These are phyloP conservation scores for Macaranga tanarius DNA, from an alignment of 441 rosid genomes.

Conservation along the genomic window DNA sequence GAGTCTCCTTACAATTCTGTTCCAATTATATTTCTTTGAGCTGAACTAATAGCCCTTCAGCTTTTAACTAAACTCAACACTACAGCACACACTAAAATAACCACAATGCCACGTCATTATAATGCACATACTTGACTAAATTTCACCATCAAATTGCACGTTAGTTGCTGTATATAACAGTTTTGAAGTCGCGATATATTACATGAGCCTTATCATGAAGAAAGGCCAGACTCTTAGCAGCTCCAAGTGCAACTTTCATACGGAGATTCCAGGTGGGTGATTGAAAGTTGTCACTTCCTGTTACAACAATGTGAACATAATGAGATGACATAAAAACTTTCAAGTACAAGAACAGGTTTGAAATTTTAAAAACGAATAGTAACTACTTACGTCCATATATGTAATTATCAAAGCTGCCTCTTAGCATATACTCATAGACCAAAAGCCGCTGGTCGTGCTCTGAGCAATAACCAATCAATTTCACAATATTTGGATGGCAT, in stretches of 20 bases:
- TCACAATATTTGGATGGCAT: conserved; percentile 75
- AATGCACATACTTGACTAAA: too few species aligned
- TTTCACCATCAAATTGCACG: too few species aligned
- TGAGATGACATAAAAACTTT: background rate
- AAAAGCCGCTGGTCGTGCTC: conserved; percentile 73
- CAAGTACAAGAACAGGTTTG: too few species aligned
- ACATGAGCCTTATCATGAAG: conserved; percentile 78
- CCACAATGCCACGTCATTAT: too few species aligned
- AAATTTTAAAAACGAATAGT: background rate
- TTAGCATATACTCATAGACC: conserved; percentile 82
- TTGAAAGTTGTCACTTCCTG: conserved; percentile 22
- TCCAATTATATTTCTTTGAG: too few species aligned
- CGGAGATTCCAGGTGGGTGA: conserved; percentile 77
- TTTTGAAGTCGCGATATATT: conserved; percentile 78
- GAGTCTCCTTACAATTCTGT: too few species aligned
- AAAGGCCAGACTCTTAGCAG: conserved; percentile 83
- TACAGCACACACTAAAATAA: too few species aligned
- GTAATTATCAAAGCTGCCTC: conserved; percentile 79
- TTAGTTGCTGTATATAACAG: too few species aligned
- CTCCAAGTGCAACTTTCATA: conserved; percentile 74
- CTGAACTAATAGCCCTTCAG: too few species aligned
- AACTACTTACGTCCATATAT: conserved; percentile 59
- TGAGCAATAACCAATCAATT: conserved; percentile 72
- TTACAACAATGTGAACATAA: conserved; percentile 29
- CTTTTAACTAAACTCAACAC: too few species aligned